Evolutionary conservation across 2,329 filamentous ascomycete genomes (phyloP), one percentile per base, ranked within the genome.

Genomic region (Aspergillus uvarum): DNA sequence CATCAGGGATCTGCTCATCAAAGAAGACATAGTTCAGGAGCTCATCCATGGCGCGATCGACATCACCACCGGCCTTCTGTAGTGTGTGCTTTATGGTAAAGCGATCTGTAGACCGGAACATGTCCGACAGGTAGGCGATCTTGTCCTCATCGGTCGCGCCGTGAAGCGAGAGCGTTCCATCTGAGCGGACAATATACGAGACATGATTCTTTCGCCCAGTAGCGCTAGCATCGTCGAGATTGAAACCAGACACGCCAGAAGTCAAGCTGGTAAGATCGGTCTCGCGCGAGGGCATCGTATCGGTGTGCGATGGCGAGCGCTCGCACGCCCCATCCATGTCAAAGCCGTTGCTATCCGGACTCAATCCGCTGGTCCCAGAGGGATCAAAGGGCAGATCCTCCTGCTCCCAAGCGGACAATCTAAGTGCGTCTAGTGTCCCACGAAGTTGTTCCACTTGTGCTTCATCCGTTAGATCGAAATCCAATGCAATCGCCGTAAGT

Each of bases 21-120:
- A 97, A 87, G 69, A 89, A 92, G 21, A 90, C 86, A 14, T 91
- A 82, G 65, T 90, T 96, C 32, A 97, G 82, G 12, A 98, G 79
- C 60, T 92, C 87, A 67, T 96, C 92, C 63, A 96, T 87, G 1
- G 91, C 86, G 14, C 82, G 81, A 59, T 87, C 85, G 44, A 90
- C 84, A 65, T 91, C 85, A 0, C 88, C 85, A 11, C 84, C 81
- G 31, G 82, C 85, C 68, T 91, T 90, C 65, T 85, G 85, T 54
- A 96, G 76, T 0, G 87, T 85, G 63, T 87, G 84, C 47, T 80
- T 79, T 29, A 96, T 82, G 47, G 90, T 88, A 51, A 87, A 85
- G 0, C 79, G 78, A 51, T 87, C 88, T 47, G 93, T 80, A 0
- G 82, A 84, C 0, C 88, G 85, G 67, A 97, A 96, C 73, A 95